A percentile compares a stretch with the other conserved stretches of the same genome.
Evolutionary conservation across 2,329 filamentous ascomycete species (phyloP).

Genomic region (Fusarium udum): DNA sequence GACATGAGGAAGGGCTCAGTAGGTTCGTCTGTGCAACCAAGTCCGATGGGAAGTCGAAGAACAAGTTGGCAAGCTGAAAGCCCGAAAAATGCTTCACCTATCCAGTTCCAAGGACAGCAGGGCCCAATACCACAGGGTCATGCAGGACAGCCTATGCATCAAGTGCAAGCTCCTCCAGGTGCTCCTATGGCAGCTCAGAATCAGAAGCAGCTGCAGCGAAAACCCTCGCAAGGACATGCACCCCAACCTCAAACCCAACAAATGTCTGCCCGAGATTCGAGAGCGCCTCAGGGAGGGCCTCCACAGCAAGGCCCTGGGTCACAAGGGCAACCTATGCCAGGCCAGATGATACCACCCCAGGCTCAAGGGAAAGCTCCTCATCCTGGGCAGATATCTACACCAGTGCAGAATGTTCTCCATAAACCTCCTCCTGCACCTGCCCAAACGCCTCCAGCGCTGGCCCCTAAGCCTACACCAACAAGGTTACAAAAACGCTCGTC

Average conservation of each 20-base stretch:
- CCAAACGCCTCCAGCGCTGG: neutral
- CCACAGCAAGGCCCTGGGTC: constrained; percentile 6
- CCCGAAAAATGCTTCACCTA: constrained; percentile 10
- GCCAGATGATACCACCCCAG: constrained; percentile 8
- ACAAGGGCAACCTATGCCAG: constrained; percentile 10
- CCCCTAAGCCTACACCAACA: constrained; percentile 15
- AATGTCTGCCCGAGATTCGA: constrained; percentile 3
- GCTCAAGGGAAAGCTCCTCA: constrained; percentile 1
- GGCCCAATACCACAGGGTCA: constrained; percentile 2
- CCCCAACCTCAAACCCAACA: constrained; percentile 18
- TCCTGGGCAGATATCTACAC: constrained; percentile 2
- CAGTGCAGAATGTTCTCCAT: neutral
- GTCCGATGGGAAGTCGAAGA: constrained; percentile 32
- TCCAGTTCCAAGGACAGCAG: constrained; percentile 24
- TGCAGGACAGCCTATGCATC: constrained; percentile 11
- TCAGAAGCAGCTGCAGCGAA: constrained; percentile 26
- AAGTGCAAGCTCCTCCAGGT: neutral
- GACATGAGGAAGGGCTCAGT: constrained; percentile 28
- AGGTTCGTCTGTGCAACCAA: constrained; percentile 28
- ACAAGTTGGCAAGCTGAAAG: constrained; percentile 36
- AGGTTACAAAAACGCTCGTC: constrained; percentile 23
- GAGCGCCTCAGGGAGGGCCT: neutral
- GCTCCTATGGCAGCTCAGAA: constrained; percentile 13
- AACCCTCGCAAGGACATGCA: constrained; percentile 30
- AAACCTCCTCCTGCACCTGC: constrained; percentile 3